Percentiles rank a stretch among this genome's conserved stretches.
phyloP scores from a whole-genome alignment of 345 rosid genomes.

The Populus tremula region DNA sequence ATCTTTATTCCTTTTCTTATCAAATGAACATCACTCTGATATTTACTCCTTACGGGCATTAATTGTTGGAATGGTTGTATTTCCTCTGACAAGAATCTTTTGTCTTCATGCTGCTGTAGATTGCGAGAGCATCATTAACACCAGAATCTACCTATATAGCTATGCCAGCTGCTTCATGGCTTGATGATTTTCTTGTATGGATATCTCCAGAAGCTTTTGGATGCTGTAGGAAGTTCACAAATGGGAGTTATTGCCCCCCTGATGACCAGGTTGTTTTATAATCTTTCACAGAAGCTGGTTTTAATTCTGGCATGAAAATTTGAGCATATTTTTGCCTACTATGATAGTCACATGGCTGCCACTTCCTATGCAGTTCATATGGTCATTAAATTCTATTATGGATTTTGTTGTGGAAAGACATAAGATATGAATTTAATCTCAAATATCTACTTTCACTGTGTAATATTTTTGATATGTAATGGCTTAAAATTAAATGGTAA shows the following conservation, averaged over 20 bases:
- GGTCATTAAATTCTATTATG: not conserved
- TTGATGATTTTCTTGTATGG: conserved; percentile 98
- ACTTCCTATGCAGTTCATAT: not conserved
- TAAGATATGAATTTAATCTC: too few relatives aligned
- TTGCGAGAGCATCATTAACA: conserved; percentile 72
- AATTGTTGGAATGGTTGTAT: not conserved
- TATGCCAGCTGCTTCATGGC: conserved; percentile 99
- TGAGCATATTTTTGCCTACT: not conserved
- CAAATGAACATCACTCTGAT: not conserved
- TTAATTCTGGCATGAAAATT: not conserved
- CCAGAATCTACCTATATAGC: conserved; percentile 91
- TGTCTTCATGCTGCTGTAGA: conserved; percentile 42
- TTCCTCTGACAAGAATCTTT: conserved; percentile 11
- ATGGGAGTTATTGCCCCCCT: conserved; percentile 93
- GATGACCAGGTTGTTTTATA: conserved; percentile 71
- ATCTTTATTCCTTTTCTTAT: not conserved
- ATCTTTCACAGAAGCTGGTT: conserved; percentile 12
- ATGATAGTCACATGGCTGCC: not conserved
- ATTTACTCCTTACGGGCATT: not conserved
- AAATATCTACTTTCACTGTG: not conserved
- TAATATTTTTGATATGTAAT: not conserved
- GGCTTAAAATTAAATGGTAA: not conserved
- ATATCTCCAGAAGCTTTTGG: conserved; percentile 98
- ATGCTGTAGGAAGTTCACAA: conserved; percentile 89
- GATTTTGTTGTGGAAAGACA: too few relatives aligned